Evolutionary conservation across 2,329 filamentous ascomycete genomes (phyloP).

Genomic region (Ceratocystis variospora): DNA sequence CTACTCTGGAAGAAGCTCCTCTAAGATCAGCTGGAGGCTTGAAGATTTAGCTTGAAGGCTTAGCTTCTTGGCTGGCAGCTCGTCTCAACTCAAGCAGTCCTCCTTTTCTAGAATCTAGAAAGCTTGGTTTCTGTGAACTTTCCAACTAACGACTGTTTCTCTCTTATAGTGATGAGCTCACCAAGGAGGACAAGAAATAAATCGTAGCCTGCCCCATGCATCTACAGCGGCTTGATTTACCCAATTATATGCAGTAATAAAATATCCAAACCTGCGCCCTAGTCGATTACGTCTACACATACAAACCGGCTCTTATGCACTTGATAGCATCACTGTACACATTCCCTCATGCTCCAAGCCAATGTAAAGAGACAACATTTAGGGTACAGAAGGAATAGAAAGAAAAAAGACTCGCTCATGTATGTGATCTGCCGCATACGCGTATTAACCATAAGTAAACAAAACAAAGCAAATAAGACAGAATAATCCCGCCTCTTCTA

Average conservation of each 20-base stretch:
- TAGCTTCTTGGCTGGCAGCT: not conserved
- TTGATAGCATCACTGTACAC: not conserved
- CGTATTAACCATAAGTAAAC: slow-evolving; percentile 6
- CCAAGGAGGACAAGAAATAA: slow-evolving; percentile 54
- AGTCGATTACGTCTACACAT: not conserved
- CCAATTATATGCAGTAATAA: not conserved
- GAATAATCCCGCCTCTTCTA: not conserved
- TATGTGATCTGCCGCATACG: slow-evolving; percentile 3
- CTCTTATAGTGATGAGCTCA: slow-evolving; percentile 55
- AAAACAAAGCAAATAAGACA: slow-evolving; percentile 7
- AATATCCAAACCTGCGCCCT: not conserved
- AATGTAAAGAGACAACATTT: not conserved
- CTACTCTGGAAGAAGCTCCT: not conserved
- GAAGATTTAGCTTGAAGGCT: no score
- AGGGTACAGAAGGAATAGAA: not conserved
- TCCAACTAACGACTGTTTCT: not conserved
- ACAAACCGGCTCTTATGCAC: not conserved
- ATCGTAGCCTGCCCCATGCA: not conserved
- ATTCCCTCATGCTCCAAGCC: not conserved
- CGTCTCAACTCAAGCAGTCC: not conserved
- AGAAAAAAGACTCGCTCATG: not conserved
- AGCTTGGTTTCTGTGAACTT: not conserved
- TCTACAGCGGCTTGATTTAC: not conserved
- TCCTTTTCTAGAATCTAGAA: not conserved
- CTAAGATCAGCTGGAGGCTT: not conserved